Conservation (phyloP, 2,329 filamentous ascomycete genomes). For the Sclerotinia sclerotiorum region DNA sequence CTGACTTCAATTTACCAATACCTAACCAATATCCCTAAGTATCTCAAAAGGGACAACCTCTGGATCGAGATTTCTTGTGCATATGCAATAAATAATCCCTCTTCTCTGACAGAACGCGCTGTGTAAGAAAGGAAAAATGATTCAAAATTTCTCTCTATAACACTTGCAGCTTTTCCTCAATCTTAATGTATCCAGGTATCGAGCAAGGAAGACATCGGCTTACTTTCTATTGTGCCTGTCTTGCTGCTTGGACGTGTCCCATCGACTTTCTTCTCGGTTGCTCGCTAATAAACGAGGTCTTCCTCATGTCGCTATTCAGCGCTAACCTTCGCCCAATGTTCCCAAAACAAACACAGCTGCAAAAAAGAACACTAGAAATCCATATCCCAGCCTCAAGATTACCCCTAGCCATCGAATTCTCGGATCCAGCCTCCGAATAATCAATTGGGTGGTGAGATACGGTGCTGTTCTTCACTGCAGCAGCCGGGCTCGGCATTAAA, state of each 20-base stretch:
- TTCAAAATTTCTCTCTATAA: background rate
- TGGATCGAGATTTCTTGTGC: background rate
- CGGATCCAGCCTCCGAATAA: slow-evolving; percentile 39
- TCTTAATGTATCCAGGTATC: slow-evolving; percentile 6
- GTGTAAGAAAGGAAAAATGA: background rate
- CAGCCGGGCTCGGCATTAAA: slow-evolving; percentile 68
- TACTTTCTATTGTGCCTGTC: slow-evolving; percentile 6
- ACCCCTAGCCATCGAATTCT: slow-evolving; percentile 59
- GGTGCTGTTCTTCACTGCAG: slow-evolving; percentile 28
- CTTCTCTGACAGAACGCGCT: background rate
- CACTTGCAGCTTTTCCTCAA: background rate
- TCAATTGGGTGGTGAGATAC: slow-evolving; percentile 24
- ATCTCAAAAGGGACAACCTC: background rate
- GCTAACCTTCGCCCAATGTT: slow-evolving; percentile 85
- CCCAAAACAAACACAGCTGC: slow-evolving; percentile 92
- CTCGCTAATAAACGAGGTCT: background rate
- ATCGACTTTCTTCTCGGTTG: slow-evolving; percentile 19
- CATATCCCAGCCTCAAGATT: slow-evolving; percentile 75
- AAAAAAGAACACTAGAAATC: slow-evolving; percentile 92
- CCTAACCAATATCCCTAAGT: background rate
- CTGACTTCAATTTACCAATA: background rate
- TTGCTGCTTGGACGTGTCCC: slow-evolving; percentile 19
- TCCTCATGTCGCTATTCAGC: slow-evolving; percentile 27
- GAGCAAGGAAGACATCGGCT: background rate
- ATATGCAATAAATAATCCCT: background rate